Evolutionary conservation across 2,329 filamentous ascomycete species (phyloP), one percentile per base, ranked within the genome.

Genomic region (Conoideocrella luteorostrata): DNA sequence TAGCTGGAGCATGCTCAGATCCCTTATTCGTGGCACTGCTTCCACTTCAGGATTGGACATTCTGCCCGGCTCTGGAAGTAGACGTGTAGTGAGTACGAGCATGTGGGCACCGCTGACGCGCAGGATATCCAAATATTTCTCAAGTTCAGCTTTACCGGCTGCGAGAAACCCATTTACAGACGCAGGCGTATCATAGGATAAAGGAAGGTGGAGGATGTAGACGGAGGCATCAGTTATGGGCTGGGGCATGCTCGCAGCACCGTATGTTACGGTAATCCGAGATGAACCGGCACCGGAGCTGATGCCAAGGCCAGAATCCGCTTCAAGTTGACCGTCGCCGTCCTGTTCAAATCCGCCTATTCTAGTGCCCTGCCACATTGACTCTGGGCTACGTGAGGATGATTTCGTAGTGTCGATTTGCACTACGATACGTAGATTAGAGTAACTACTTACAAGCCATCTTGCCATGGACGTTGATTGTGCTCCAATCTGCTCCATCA

Each of bases 121-220:
- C 7, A 46, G 29, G 17, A 35, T 33, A 5, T 21, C 17, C 1
- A 46, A 33, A 21, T 46, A 33, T 2, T 30, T 33, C 32, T 36
- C 30, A 7, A 46, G 43, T 32, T 41, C 44, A 17, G 21, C 22
- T n/a, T n/a, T n/a, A n/a, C n/a, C n/a, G n/a, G n/a, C n/a, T n/a
- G n/a, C n/a, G n/a, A n/a, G n/a, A n/a, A n/a, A n/a, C n/a, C n/a
- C n/a, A 29, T 42, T 29, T 15, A 42, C 32, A 10, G 21, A 13
- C 20, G 13, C 12, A 9, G 38, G 22, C 32, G 24, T 4, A n/a
- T n/a, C n/a, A n/a, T n/a, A n/a, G 7, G 33, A 37, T 26, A 28
- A 40, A 11, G 44, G 38, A 2, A 42, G 39, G 33, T 48, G 46
- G n/a, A 48, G 43, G 22, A 48, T 38, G 39, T 48, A 48, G 6